Base-by-base conservation (phyloP, 1,284 basidiomycete species). In the Moesziomyces globuligerus region DNA sequence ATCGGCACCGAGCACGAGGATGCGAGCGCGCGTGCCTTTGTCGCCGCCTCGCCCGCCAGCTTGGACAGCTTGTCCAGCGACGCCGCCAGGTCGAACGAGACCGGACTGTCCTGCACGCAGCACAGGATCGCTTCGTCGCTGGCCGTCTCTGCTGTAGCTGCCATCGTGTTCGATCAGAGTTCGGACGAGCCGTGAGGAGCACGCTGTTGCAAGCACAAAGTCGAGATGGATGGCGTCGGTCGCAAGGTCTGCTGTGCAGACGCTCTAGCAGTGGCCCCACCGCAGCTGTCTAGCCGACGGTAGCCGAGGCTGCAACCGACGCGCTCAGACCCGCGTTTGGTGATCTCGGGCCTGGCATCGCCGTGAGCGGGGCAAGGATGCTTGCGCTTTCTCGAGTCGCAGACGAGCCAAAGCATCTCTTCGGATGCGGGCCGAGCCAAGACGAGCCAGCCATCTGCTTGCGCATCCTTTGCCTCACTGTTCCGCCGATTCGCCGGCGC, bases 21-120 rank as follows among this genome's bases (percentile, higher is more conserved):
- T 0, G 57, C 58, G 15, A 44, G 47, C 20, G 43, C 48, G 11
- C 72, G 51, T 7, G 68, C 72, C 20, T 69, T 56, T n/a, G 17
- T 37, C 10, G 48, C 60, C 7, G 73, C 73, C 26, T 75, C 38
- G 15, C 32, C 21, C 6, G 73, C 70, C 13, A 73, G 62, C n/a
- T 24, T 44, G 4, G 47, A 23, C n/a, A 75, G 60, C 58, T 74
- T 74, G 46, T 55, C 65, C 1, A 75, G 37, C n/a, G 60, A 61
- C 8, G 61, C 70, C 5, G 41, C 24, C 20, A 74, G 48, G 42
- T 72, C 60, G 49, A 75, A 75, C 3, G 66, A 55, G 21, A 62
- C 51, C 7, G 73, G 69, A 20, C 57, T 48, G 48, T 72, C 71
- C 29, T 75, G 73, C 8, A 75, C 73, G 40, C 59, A 61, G 50